phyloP scores from a whole-genome alignment of 169 alveolate species.

The Pseudocohnilembus persalinus region DNA sequence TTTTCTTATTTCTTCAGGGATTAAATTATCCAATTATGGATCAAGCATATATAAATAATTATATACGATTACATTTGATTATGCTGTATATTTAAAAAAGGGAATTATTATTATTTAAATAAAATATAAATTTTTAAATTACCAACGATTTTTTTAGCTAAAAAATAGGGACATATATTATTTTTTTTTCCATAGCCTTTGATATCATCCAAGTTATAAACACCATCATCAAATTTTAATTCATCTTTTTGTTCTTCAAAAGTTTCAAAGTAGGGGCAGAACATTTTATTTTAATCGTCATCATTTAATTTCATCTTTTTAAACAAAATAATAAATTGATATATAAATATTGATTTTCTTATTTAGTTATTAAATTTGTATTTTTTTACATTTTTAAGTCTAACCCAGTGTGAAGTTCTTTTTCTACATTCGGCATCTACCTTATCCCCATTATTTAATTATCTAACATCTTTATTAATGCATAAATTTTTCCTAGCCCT shows the following conservation, averaged over 20 bases:
- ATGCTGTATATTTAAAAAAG: not conserved
- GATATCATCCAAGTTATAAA: slow-evolving; percentile 95
- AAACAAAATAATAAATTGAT: not conserved
- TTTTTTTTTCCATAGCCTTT: slow-evolving; percentile 77
- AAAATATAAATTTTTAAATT: not conserved
- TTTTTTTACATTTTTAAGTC: slow-evolving; percentile 48
- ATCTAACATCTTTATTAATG: slow-evolving; percentile 89
- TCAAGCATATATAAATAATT: slow-evolving; percentile 95
- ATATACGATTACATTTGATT: slow-evolving; percentile 94
- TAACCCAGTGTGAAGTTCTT: slow-evolving; percentile 88
- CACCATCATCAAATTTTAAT: slow-evolving; percentile 73
- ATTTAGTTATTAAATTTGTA: not conserved
- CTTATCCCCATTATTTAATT: slow-evolving; percentile 87
- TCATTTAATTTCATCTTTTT: not conserved
- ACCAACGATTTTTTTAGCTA: slow-evolving; percentile 89
- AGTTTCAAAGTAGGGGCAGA: slow-evolving; percentile 30
- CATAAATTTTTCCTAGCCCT: slow-evolving; percentile 91
- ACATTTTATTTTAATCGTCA: not conserved
- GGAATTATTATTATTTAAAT: slow-evolving; percentile 38
- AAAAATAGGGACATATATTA: slow-evolving; percentile 93
- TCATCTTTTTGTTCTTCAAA: slow-evolving; percentile 26
- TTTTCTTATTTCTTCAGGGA: slow-evolving; percentile 66
- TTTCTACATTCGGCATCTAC: slow-evolving; percentile 90
- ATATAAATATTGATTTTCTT: not conserved
- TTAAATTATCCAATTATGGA: slow-evolving; percentile 93